A percentile compares a stretch with the other conserved stretches of the same genome.
Evolutionary conservation across 306 rosid genomes (phyloP).

Genomic region (Inga laurina): DNA sequence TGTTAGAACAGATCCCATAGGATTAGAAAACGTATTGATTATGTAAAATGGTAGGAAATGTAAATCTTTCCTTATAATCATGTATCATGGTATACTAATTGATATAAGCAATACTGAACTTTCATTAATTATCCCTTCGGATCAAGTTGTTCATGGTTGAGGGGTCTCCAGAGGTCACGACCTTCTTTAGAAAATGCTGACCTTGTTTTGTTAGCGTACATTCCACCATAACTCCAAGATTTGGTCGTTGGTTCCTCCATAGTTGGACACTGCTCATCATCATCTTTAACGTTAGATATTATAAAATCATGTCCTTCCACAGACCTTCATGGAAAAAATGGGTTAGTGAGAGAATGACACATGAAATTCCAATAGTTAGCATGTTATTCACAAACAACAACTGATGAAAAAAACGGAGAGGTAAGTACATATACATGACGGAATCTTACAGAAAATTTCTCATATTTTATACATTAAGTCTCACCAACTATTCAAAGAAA

Average conservation of each 20-base stretch:
- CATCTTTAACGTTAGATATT: background rate
- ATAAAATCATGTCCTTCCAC: background rate
- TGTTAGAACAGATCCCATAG: slow-evolving; percentile 22
- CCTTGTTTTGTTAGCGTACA: slow-evolving; percentile 66
- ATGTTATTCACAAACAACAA: background rate
- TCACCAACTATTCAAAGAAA: background rate
- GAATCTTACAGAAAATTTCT: background rate
- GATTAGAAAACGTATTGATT: too few relatives aligned
- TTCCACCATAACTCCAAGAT: slow-evolving; percentile 1
- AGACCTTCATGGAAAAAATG: background rate
- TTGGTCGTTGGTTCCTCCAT: slow-evolving; percentile 17
- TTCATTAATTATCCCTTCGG: slow-evolving; percentile 3
- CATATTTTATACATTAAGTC: too few relatives aligned
- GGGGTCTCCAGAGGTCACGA: slow-evolving; percentile 41
- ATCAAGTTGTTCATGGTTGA: slow-evolving; percentile 49
- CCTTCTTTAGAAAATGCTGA: slow-evolving; percentile 66
- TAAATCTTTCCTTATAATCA: too few relatives aligned
- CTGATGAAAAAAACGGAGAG: background rate
- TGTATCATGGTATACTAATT: too few relatives aligned
- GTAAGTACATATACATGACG: background rate
- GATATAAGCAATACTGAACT: too few relatives aligned
- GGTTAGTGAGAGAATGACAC: background rate
- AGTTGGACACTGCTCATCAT: slow-evolving; percentile 9
- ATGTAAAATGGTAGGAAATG: too few relatives aligned
- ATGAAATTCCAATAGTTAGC: too few relatives aligned